Evolutionary conservation across 2,329 filamentous ascomycete species (phyloP).

Genomic region (Alternaria sp.): DNA sequence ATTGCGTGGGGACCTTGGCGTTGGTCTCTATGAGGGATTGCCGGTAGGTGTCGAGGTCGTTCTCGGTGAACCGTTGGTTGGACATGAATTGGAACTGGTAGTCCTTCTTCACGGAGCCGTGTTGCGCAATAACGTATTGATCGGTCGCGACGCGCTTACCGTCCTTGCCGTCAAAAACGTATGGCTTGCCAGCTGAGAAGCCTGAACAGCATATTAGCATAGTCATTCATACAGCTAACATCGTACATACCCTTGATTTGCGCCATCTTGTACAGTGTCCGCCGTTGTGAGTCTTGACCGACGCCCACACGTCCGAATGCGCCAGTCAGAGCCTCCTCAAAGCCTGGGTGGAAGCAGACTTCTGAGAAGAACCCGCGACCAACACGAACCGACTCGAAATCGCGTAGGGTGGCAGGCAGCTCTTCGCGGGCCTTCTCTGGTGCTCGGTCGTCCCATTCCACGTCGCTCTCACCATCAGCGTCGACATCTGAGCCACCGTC

Average conservation of each 20-base stretch:
- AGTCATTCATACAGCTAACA: not conserved
- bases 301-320: conserved; percentile 87
- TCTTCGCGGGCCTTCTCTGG: conserved; percentile 65
- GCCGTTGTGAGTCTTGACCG: conserved; percentile 75
- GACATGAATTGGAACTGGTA: conserved; percentile 94
- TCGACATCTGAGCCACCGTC: conserved; percentile 63
- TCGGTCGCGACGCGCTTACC: conserved; percentile 83
- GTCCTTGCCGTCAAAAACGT: conserved; percentile 76
- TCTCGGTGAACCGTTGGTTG: conserved; percentile 82
- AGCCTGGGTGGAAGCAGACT: conserved; percentile 91
- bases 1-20: conserved; percentile 75
- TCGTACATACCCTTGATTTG: conserved; percentile 75
- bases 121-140: conserved; percentile 80
- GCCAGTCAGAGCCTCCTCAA: conserved; percentile 79
- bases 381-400: conserved; percentile 83
- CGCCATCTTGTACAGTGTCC: conserved; percentile 85
- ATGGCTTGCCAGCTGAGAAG: conserved; percentile 79
- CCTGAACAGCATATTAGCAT: conserved; percentile 57
- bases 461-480: conserved; percentile 74
- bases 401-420: conserved; percentile 74
- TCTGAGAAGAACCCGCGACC: conserved; percentile 86
- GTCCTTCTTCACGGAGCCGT: conserved; percentile 82
- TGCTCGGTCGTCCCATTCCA: conserved; percentile 72
- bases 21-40: conserved; percentile 72
- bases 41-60: conserved; percentile 82